Conservation (phyloP, 164 flowering plant species). For the Chloranthus sessilifolius region DNA sequence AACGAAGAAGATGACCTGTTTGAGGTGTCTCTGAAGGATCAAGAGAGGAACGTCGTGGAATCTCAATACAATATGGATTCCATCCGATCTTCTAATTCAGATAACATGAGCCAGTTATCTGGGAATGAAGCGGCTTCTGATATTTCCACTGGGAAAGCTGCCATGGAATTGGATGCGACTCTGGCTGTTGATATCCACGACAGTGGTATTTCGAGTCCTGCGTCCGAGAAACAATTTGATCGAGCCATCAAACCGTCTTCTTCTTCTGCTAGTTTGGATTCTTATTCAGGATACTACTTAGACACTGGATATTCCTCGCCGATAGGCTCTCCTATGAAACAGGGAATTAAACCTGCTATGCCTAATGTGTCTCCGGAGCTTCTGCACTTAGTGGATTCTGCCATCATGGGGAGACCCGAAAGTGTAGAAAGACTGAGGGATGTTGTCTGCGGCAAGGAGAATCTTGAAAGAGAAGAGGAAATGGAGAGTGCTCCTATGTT, state of each 20-base stretch:
- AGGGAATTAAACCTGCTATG: slow-evolving; percentile 52
- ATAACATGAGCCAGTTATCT: slow-evolving; percentile 28
- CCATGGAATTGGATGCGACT: slow-evolving; percentile 31
- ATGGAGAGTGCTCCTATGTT: slow-evolving; percentile 49
- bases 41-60: slow-evolving; percentile 33
- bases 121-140: slow-evolving; percentile 34
- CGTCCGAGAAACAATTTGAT: slow-evolving; percentile 25
- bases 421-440: slow-evolving; percentile 75
- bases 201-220: slow-evolving; percentile 29
- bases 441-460: slow-evolving; percentile 69
- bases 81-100: slow-evolving; percentile 27
- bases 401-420: slow-evolving; percentile 94
- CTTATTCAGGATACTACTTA: slow-evolving; percentile 23
- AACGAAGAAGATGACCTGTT: slow-evolving; percentile 55
- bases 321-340: slow-evolving; percentile 54
- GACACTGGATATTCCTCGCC: slow-evolving; percentile 50
- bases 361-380: slow-evolving; percentile 96
- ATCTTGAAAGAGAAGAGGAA: slow-evolving; percentile 60
- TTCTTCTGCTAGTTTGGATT: slow-evolving; percentile 57
- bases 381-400: slow-evolving; percentile 93
- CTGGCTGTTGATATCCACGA: slow-evolving; percentile 30
- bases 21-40: slow-evolving; percentile 81
- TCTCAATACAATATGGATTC: slow-evolving; percentile 20
- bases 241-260: slow-evolving; percentile 25
- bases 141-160: slow-evolving; percentile 14